Percentiles rank a stretch among this genome's conserved stretches.
Evolutionary conservation across 2,329 filamentous ascomycete genomes (phyloP).

Genomic region (Colletotrichum lindemuthianum): DNA sequence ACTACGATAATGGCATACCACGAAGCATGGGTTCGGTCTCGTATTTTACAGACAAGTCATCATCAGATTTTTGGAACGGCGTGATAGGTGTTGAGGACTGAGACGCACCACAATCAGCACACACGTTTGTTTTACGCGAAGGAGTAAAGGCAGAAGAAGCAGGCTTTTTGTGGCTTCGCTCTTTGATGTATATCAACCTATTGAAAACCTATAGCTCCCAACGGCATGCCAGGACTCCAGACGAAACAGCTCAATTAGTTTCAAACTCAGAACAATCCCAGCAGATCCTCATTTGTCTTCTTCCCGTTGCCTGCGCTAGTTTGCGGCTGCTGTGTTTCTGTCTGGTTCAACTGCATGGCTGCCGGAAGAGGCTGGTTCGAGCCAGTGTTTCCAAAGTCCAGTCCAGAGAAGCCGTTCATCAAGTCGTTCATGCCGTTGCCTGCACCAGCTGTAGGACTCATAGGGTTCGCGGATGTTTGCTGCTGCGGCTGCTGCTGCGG

Average conservation of each 20-base stretch:
- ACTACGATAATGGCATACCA: neutral
- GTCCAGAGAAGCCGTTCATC: conserved; percentile 85
- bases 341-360: conserved; percentile 63
- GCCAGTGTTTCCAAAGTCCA: conserved; percentile 74
- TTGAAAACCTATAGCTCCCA: conserved; percentile 25
- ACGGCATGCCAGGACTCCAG: conserved; percentile 34
- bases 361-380: conserved; percentile 71
- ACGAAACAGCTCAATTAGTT: conserved; percentile 20
- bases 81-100: conserved; percentile 19
- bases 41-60: conserved; percentile 3
- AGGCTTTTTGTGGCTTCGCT: conserved; percentile 35
- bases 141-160: conserved; percentile 23
- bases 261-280: conserved; percentile 52
- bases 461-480: conserved; percentile 47
- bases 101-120: conserved; percentile 1
- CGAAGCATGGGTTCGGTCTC: conserved; percentile 2
- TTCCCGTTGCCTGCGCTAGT: conserved; percentile 54
- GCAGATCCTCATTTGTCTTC: conserved; percentile 70
- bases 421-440: conserved; percentile 82
- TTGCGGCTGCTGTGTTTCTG: conserved; percentile 42
- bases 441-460: conserved; percentile 38
- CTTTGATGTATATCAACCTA: conserved; percentile 36
- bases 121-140: conserved; percentile 10
- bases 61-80: conserved; percentile 13
- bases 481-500: conserved; percentile 58